A percentile compares a stretch with the other conserved stretches of the same genome.
Evolutionary conservation across 257 asterid genomes (phyloP).

Genomic region (Ilex asprella): DNA sequence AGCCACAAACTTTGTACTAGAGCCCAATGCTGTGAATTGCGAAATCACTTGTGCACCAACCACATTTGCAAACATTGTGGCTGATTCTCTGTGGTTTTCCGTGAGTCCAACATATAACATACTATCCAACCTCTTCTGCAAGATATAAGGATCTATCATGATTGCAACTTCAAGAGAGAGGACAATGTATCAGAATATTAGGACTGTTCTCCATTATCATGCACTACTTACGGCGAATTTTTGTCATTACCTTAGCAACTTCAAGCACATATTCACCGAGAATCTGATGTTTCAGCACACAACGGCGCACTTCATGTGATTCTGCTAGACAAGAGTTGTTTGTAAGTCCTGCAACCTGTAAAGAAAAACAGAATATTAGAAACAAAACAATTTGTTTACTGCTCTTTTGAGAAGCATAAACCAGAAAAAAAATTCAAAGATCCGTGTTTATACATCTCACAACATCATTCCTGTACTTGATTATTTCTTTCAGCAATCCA

Average conservation of each 20-base stretch:
- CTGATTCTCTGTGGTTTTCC: slow-evolving; percentile 90
- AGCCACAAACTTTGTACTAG: slow-evolving; percentile 25
- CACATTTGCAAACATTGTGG: slow-evolving; percentile 78
- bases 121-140: slow-evolving; percentile 82
- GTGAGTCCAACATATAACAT: slow-evolving; percentile 96
- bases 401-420: background rate
- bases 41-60: slow-evolving; percentile 93
- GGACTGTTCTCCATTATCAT: slow-evolving; percentile 8
- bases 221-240: slow-evolving; percentile 11
- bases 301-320: slow-evolving; percentile 86
- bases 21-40: slow-evolving; percentile 41
- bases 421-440: background rate
- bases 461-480: background rate
- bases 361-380: background rate
- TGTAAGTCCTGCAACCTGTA: slow-evolving; percentile 69
- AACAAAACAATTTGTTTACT: background rate
- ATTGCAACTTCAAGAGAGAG: slow-evolving; percentile 15
- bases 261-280: slow-evolving; percentile 81
- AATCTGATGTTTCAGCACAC: slow-evolving; percentile 57
- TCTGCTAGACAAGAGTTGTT: slow-evolving; percentile 70
- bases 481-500: background rate
- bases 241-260: slow-evolving; percentile 77
- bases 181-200: slow-evolving; percentile 14
- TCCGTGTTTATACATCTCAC: background rate
- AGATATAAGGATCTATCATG: slow-evolving; percentile 39